Percentiles rank a stretch among this genome's conserved stretches.
Conservation (phyloP, 2,329 filamentous ascomycete genomes). For the Emericellopsis atlantica region DNA sequence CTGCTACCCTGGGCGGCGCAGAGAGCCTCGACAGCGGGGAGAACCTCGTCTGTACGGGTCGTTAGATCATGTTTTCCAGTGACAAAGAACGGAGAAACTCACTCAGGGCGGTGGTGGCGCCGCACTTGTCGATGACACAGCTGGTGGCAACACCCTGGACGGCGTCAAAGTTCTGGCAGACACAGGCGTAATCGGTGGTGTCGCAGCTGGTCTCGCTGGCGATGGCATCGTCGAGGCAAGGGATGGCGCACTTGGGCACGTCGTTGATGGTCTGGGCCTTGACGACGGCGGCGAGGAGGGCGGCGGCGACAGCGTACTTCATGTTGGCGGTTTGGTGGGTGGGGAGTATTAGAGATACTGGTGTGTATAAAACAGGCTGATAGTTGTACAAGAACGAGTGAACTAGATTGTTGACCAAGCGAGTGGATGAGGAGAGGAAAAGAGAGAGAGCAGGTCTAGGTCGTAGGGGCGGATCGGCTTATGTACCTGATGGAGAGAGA, state of each 20-base stretch:
- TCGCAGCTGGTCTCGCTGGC: conserved; percentile 15
- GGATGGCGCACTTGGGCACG: conserved; percentile 23
- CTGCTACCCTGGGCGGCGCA: conserved; percentile 11
- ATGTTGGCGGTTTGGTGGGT: conserved; percentile 15
- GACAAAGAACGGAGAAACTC: conserved; percentile 9
- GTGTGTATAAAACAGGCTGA: conserved; percentile 2
- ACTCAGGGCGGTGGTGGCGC: conserved; percentile 23
- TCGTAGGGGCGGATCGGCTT: neutral
- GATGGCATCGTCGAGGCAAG: conserved; percentile 21
- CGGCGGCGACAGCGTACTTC: conserved; percentile 21
- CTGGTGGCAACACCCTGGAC: conserved; percentile 17
- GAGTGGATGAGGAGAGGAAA: conserved; percentile 4
- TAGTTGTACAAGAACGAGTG: conserved; percentile 5
- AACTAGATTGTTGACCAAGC: conserved; percentile 1
- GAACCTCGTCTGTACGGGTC: conserved; percentile 20
- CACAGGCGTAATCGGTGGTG: conserved; percentile 18
- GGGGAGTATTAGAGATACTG: conserved; percentile 2
- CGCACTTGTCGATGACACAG: conserved; percentile 23
- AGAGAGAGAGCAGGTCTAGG: neutral
- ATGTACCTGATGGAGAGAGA: neutral
- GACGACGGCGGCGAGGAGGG: conserved; percentile 19
- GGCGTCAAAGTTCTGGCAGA: conserved; percentile 18
- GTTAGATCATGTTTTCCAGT: neutral
- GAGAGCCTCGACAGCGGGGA: conserved; percentile 22
- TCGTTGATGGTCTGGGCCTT: conserved; percentile 19